These are phyloP conservation scores for Leishmania tarentolae DNA, from an alignment of 208 protist species.

Conservation along the genomic window DNA sequence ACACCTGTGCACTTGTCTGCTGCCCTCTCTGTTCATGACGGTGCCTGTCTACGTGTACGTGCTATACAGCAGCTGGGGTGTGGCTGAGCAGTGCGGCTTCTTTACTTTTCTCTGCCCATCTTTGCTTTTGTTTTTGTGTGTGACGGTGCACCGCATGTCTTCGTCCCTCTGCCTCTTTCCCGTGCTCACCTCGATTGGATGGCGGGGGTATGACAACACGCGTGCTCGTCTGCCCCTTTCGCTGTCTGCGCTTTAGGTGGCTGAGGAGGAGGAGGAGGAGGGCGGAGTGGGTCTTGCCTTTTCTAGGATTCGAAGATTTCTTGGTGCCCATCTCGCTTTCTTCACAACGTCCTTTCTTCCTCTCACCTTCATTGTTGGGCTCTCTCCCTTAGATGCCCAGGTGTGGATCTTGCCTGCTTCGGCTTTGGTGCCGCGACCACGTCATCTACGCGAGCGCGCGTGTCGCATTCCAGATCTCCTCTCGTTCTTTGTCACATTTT, in stretches of 20 bases:
- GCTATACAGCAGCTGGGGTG: not conserved
- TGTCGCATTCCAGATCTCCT: not conserved
- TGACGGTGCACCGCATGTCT: not conserved
- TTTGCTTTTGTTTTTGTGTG: not conserved
- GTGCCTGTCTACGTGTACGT: constrained; percentile 1
- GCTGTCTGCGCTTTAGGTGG: no score
- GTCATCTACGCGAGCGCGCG: not conserved
- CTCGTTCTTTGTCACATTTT: not conserved
- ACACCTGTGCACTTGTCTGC: not conserved
- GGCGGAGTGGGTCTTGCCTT: no score
- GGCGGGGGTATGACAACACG: no score
- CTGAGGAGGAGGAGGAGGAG: no score
- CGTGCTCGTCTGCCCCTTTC: no score
- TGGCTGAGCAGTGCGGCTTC: not conserved
- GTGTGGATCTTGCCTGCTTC: not conserved
- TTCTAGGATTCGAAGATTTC: no score
- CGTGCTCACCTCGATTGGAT: no score
- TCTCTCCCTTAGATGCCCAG: not conserved
- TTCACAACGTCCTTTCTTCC: not conserved
- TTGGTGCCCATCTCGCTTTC: no score
- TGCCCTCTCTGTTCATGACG: not conserved
- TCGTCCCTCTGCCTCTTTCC: not conserved
- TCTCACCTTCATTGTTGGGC: not conserved
- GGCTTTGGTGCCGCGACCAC: not conserved
- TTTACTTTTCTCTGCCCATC: not conserved